Base-by-base conservation (phyloP, 2,329 filamentous ascomycete genomes). In the Fusarium austroafricanum region DNA sequence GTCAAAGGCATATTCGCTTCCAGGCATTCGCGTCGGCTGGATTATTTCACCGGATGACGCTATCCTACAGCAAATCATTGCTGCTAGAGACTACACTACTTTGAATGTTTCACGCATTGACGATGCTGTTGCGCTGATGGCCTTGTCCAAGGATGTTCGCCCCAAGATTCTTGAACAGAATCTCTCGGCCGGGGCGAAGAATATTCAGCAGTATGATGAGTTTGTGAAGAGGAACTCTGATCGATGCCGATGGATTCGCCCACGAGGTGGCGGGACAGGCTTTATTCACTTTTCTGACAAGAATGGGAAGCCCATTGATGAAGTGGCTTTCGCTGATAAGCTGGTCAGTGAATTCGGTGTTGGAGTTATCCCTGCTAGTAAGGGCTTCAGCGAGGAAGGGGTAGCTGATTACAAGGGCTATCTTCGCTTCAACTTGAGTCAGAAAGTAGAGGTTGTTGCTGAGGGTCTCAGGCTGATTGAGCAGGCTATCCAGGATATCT, bases 11-110 rank as follows among this genome's bases (percentile, higher is more conserved):
- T 53, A 35, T 33, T 28, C 39, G 5, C 50, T 53, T 12, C 38
- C 50, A 2, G 50, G 50, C 2, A 53, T 53, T 10, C 50, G 39
- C 3, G 26, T 35, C 29, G 50, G 50, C 2, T 53, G 50, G 50
- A 53, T 53, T 4, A 28, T 53, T 17, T 45, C 50, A 2, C 50
- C 28, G 1, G 12, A 35, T 2, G 5, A 3, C 6, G 38, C 17
- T 2, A 44, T 45, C 9, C 28, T 53, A 3, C 39, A 53, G 4
- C 50, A 29, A 6, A 31, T 35, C 7, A 35, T 53, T 5, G 10
- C 29, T 6, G 50, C 50, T 12, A 28, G 50, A 10, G 39, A 53
- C 39, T 45, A 53, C 7, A 53, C 50, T 1, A 53, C 50, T 10
- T 21, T 20, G 6, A 53, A 15, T 9, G 50, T 53, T 4, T 53